Evolutionary conservation across 1,284 basidiomycete species (phyloP).

Genomic region (Macrocybe sp.): DNA sequence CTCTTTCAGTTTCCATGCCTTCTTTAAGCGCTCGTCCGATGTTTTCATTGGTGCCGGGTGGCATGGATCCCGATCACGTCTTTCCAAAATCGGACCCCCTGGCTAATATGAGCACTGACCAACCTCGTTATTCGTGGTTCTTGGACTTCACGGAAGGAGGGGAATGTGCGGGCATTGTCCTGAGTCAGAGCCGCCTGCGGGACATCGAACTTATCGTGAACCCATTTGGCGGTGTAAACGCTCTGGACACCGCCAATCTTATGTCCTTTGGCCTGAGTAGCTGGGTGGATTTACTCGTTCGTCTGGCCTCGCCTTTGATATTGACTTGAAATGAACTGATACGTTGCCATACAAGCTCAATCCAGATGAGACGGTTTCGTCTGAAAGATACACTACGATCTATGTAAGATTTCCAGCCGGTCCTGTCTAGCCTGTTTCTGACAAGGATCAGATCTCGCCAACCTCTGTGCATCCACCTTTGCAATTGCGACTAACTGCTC

Average conservation of each 20-base stretch:
- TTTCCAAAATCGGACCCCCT: slow-evolving; percentile 40
- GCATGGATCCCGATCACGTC: slow-evolving; percentile 40
- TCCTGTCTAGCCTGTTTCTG: background rate
- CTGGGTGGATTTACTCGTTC: slow-evolving; percentile 68
- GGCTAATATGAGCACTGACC: slow-evolving; percentile 15
- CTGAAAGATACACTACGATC: slow-evolving; percentile 45
- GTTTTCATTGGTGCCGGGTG: slow-evolving; percentile 37
- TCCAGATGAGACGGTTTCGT: slow-evolving; percentile 34
- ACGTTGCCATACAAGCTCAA: slow-evolving; percentile 34
- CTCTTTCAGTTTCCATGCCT: slow-evolving; percentile 37
- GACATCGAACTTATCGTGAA: slow-evolving; percentile 61
- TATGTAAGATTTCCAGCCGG: slow-evolving; percentile 30
- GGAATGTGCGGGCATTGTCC: slow-evolving; percentile 50
- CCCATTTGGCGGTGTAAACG: slow-evolving; percentile 44
- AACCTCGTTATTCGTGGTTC: slow-evolving; percentile 48
- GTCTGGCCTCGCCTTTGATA: slow-evolving; percentile 13
- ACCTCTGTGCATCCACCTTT: slow-evolving; percentile 60
- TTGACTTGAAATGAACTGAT: slow-evolving; percentile 1
- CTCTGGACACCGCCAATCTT: slow-evolving; percentile 36
- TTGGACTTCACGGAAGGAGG: slow-evolving; percentile 66
- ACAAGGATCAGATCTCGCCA: slow-evolving; percentile 50
- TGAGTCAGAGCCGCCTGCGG: slow-evolving; percentile 66
- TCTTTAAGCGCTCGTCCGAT: slow-evolving; percentile 40
- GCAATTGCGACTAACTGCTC: slow-evolving; percentile 55
- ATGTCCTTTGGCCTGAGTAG: slow-evolving; percentile 50